phyloP scores from a whole-genome alignment of 768 basidiomycete species.

The Thelephora ganbajun region DNA sequence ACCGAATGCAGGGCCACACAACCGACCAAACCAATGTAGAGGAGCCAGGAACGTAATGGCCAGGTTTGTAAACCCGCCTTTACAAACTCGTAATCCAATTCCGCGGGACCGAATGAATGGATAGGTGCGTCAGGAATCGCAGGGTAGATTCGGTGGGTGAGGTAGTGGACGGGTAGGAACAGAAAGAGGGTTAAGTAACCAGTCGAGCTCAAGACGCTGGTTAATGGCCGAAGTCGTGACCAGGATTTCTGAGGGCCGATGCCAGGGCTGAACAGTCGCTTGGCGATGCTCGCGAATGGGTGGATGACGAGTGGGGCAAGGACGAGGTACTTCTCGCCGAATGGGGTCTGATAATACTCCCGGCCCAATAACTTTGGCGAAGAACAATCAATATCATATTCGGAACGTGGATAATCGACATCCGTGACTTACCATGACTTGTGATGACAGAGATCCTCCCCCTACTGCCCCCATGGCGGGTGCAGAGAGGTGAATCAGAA shows the following conservation, averaged over 20 bases:
- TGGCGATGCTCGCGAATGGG: constrained; percentile 38
- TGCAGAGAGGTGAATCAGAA: constrained; percentile 67
- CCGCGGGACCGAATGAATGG: constrained; percentile 48
- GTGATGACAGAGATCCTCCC: constrained; percentile 53
- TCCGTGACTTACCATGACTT: constrained; percentile 46
- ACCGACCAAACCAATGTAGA: constrained; percentile 49
- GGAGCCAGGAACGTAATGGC: constrained; percentile 45
- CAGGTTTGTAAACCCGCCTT: constrained; percentile 52
- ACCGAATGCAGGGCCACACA: constrained; percentile 44
- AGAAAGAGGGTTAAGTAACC: constrained; percentile 46
- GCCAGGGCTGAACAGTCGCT: constrained; percentile 34
- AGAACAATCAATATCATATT: neutral
- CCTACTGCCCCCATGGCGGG: constrained; percentile 61
- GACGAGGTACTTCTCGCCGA: constrained; percentile 57
- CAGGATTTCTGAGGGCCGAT: neutral
- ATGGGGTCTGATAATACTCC: constrained; percentile 71
- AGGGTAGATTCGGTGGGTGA: constrained; percentile 52
- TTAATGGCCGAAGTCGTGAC: constrained; percentile 16
- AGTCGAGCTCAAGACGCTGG: constrained; percentile 37
- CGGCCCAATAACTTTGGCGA: constrained; percentile 56
- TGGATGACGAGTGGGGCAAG: constrained; percentile 57
- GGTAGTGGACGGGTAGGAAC: constrained; percentile 55
- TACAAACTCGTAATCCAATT: constrained; percentile 76
- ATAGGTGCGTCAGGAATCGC: constrained; percentile 33
- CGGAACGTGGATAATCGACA: no score